Evolutionary conservation across 768 basidiomycete species (phyloP), one percentile per base, ranked within the genome.

Genomic region (Pisolithus sp.): DNA sequence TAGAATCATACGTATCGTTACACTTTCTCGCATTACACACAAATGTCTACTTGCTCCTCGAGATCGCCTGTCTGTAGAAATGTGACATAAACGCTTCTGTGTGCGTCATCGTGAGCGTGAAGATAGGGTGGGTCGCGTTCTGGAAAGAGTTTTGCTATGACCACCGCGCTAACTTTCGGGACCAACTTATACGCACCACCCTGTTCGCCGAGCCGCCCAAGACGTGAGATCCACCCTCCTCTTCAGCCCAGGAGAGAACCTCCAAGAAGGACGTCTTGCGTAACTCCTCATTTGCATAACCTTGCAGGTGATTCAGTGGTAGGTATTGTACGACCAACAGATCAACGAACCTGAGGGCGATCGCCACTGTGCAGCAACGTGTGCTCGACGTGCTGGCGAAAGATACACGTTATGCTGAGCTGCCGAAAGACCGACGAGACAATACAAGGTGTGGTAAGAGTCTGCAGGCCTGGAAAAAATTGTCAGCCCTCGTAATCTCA

Each of bases 391-490:
- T 3, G 65, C 48, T 0, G 67, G 57, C 0, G 82, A 80, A 1
- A 78, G 78, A 36, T 66, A 69, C 1, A 93, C 76, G 39, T 74
- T 79, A 57, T 97, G 93, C 62, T 98, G 96, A 0, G 95, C 89
- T 0, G 82, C 74, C 0, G 95, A 91, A 17, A 96, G 76, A 12
- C 96, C 96, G 5, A 93, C 80, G 3, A 98, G 79, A 62, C 91
- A 94, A 68, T 95, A 98, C 34, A 90, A 70, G 0, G 95, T 96
- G 62, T 99, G 96, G 64, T 99, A 99, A 37, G 90, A 78, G 64
- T 99, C 96, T n/a, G 93, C 73, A n/a, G 69, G 68, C 68, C 93
- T 94, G 57, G n/a, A n/a, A 23, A 30, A 43, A 18, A 4, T 7
- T n/a, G 1, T 47, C 34, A 47, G 45, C 18, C 8, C 18, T 18